These are phyloP conservation scores for Coccomyxa subellipsoidea DNA, from an alignment of 163 green algal genomes.

Conservation along the genomic window DNA sequence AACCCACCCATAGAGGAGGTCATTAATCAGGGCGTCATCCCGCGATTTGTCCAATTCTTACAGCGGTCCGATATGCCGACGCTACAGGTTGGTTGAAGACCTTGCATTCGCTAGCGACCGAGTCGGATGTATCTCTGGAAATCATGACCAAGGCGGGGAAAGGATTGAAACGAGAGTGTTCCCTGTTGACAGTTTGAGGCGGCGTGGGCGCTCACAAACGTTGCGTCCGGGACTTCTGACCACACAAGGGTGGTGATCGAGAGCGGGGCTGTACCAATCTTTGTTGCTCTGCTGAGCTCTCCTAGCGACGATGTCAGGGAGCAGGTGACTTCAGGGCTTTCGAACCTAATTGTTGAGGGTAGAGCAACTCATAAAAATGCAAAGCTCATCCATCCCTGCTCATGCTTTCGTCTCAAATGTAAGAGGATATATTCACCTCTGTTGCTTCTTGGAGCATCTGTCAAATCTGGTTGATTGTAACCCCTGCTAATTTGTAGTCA, in stretches of 20 bases:
- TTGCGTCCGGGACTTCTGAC: conserved; percentile 94
- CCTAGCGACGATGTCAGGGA: conserved; percentile 95
- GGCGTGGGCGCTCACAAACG: conserved; percentile 98
- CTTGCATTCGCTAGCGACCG: not conserved
- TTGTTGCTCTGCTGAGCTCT: conserved; percentile 92
- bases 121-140: not conserved
- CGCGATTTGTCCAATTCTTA: conserved; percentile 96
- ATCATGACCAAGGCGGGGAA: not conserved
- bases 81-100: conserved; percentile 64
- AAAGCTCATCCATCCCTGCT: too few species aligned
- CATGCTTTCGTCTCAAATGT: too few species aligned
- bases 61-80: conserved; percentile 82
- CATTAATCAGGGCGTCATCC: conserved; percentile 92
- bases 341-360: too few species aligned
- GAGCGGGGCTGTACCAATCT: conserved; percentile 93
- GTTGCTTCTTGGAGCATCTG: too few species aligned
- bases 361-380: too few species aligned
- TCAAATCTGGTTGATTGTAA: not conserved
- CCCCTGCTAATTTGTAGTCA: too few species aligned
- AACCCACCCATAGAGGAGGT: conserved; percentile 99
- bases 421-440: too few species aligned
- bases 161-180: not conserved
- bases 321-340: conserved; percentile 70
- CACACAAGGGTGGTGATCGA: conserved; percentile 98
- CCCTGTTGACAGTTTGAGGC: conserved; percentile 81